Evolutionary conservation across 176 grass and related monocot species (phyloP).

Genomic region (barley (Hordeum vulgare)): DNA sequence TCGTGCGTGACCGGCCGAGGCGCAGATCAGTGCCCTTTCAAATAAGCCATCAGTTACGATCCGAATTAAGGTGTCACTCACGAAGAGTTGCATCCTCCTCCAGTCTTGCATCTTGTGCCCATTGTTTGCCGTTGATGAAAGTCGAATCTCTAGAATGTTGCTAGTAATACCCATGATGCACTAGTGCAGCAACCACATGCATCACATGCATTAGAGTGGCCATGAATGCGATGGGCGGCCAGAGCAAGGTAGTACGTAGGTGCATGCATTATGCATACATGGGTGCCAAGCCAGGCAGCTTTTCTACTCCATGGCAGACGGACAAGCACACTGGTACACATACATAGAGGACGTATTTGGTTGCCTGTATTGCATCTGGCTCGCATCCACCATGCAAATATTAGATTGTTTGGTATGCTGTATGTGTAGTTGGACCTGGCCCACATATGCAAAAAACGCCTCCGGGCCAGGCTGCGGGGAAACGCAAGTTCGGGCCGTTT

Average conservation of each 20-base stretch:
- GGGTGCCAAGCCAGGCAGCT: background rate
- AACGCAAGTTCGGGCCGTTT: too few relatives aligned
- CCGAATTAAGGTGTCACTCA: background rate
- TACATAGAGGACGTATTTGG: too few relatives aligned
- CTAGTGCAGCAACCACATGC: background rate
- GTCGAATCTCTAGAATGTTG: background rate
- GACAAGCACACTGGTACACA: background rate
- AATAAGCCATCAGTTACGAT: background rate
- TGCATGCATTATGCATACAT: background rate
- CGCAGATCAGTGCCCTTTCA: too few relatives aligned
- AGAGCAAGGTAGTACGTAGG: background rate
- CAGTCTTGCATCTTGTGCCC: background rate
- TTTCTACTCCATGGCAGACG: slow-evolving; percentile 14
- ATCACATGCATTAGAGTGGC: background rate
- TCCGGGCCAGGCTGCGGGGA: too few relatives aligned
- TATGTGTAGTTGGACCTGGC: too few relatives aligned
- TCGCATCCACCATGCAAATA: too few relatives aligned
- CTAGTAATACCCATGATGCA: background rate
- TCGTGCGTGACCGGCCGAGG: too few relatives aligned
- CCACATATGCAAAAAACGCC: too few relatives aligned
- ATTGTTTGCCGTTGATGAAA: background rate
- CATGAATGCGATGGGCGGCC: slow-evolving; percentile 10
- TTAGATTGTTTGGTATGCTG: too few relatives aligned
- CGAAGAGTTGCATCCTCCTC: background rate
- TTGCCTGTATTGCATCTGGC: too few relatives aligned